Base-by-base conservation (phyloP, 2,329 filamentous ascomycete species). In the Talaromyces sp. region DNA sequence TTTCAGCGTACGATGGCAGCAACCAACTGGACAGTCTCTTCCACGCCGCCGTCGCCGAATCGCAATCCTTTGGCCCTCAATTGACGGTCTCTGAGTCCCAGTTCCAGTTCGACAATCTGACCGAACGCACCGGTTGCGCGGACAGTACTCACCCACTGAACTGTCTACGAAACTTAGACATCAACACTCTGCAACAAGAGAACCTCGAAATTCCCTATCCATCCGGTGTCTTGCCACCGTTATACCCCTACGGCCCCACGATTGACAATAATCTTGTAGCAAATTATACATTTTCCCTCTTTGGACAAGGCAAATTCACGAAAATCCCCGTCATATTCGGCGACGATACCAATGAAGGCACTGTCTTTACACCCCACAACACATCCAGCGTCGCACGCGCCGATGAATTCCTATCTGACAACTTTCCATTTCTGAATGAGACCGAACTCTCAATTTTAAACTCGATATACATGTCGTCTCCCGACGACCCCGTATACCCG, bases 341-440 rank as follows among this genome's bases (percentile, higher is more conserved):
- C 58, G 81, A 84, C 66, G 83, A 83, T 71, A 86, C 84, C 3
- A 86, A 91, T 71, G 88, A 87, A 73, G 88, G 88, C 39, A 88
- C 86, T 0, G 73, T 82, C 4, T 89, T 88, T 69, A 81, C 83
- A 0, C 85, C 86, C 0, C 70, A 72, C 21, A 74, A 71, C 33
- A 82, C 83, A 1, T 75, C 77, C 42, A 84, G 77, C 23, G 69
- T 80, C 2, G 73, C 70, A 1, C 73, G 83, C 33, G 82, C 82
- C 67, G 78, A 86, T 68, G 73, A 71, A 2, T 89, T 87, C 69
- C 72, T 90, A 2, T 77, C 80, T 52, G 73, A 81, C 62, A 83
- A 89, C 65, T 89, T 84, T 66, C 84, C 86, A 0, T 77, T 76
- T 28, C 73, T 90, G 12, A 83, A 79, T 0, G 64, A 75, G 1